Evolutionary conservation across 768 basidiomycete genomes (phyloP), one percentile per base, ranked within the genome.

Genomic region (Boletellus ananas): DNA sequence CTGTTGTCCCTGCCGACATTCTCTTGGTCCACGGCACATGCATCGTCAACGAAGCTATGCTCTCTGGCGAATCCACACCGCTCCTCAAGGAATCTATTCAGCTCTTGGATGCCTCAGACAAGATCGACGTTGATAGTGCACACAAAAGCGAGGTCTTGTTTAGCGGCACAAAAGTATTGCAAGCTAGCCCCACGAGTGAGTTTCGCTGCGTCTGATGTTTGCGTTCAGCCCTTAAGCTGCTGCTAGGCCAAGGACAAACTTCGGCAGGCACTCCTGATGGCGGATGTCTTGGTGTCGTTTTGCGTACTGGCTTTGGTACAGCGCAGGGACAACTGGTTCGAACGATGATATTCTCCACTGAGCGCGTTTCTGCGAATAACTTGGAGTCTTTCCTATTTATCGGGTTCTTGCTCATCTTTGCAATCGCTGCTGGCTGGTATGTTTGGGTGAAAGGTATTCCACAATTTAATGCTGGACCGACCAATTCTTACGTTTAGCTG

Each of bases 1-100:
- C 93, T 0, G 84, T 84, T 34, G 83, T 96, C 14, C 94, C 95
- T 2, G 94, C 93, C 10, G 95, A 99, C 62, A 80, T 99, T 34
- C 80, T 99, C 16, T 79, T 99, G n/a, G 69, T 97, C 12, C 82
- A 85, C 49, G 96, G 96, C 10, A 90, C 92, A 1, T 88, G 87
- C 55, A 98, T 99, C 60, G 94, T 98, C 56, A 99, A 99, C 67
- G 96, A 99, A 68, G 96, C 96, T 23, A 98, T 99, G 96, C 74
- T 99, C 3, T 96, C 94, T 1, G 96, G 96, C 44, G 96, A 99
- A 73, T 96, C 94, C 0, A 99, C 96, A 0, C 96, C 96, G 6
- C 75, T 99, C 9, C 75, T 99, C 41, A 99, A 99, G 64, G 96
- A 99, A 63, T 93, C 90, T 13, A 87, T 97, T 49, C 87, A 92